These are phyloP conservation scores for Hypoxylon sp. DNA, from an alignment of 2,329 filamentous ascomycete genomes.

Conservation along the genomic window DNA sequence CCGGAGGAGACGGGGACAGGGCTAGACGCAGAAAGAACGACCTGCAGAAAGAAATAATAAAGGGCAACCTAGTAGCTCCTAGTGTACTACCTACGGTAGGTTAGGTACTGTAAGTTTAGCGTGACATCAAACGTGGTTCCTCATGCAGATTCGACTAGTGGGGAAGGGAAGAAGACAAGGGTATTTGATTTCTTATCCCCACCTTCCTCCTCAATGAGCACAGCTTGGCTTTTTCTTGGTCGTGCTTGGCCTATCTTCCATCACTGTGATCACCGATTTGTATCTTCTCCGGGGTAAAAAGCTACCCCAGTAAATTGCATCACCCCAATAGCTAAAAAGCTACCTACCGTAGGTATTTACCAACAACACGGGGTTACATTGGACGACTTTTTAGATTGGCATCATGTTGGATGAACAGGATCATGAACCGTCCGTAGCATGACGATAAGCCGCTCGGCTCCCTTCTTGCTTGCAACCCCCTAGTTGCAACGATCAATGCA, in stretches of 20 bases:
- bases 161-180: conserved; percentile 17
- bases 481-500: not conserved
- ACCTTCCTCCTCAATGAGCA: conserved; percentile 14
- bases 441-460: not conserved
- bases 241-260: conserved; percentile 17
- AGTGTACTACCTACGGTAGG: not conserved
- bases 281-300: conserved; percentile 36
- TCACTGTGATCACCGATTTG: conserved; percentile 32
- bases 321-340: conserved; percentile 21
- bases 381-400: conserved; percentile 7
- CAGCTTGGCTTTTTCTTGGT: conserved; percentile 21
- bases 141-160: conserved; percentile 18
- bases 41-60: conserved; percentile 11
- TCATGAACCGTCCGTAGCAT: not conserved
- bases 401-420: conserved; percentile 12
- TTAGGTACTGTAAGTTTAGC: conserved; percentile 6
- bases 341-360: not conserved
- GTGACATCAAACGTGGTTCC: not conserved
- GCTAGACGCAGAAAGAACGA: conserved; percentile 6
- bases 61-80: conserved; percentile 6
- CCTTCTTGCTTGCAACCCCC: not conserved
- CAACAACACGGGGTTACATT: conserved; percentile 31
- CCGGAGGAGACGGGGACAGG: conserved; percentile 24
- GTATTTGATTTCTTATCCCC: conserved; percentile 15
- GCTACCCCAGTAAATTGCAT: conserved; percentile 35